phyloP scores from a whole-genome alignment of 768 basidiomycete species.

The Polyporus arcularius region DNA sequence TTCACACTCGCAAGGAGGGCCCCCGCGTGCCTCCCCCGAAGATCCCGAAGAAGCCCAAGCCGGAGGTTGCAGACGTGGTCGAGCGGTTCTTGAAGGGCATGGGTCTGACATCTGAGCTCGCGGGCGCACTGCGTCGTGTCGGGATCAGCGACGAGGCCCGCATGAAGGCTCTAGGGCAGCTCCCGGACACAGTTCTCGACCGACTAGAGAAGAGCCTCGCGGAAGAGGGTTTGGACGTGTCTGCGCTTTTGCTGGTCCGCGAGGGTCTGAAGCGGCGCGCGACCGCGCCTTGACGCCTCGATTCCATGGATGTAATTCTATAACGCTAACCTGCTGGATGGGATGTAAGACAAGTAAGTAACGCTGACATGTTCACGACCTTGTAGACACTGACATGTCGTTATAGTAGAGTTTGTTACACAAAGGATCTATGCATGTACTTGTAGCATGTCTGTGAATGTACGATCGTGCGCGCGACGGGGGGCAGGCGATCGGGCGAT shows the following conservation, averaged over 20 bases:
- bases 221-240: not conserved
- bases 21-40: not conserved
- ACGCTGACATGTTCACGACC: no score
- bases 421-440: no score
- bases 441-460: no score
- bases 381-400: no score
- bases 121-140: not conserved
- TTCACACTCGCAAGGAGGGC: no score
- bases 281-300: not conserved
- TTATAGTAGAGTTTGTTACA: no score
- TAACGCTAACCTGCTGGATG: no score
- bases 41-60: not conserved
- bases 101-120: not conserved
- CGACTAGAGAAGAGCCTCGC: not conserved
- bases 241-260: not conserved
- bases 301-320: no score
- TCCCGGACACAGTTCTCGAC: not conserved
- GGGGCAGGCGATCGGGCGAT: not conserved
- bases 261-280: not conserved
- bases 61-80: not conserved
- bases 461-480: not conserved
- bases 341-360: not conserved
- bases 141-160: constrained; percentile 1
- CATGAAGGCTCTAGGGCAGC: constrained; percentile 1
- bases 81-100: not conserved